These are phyloP conservation scores for Venturia nashicola DNA, from an alignment of 2,329 filamentous ascomycete species.

Conservation along the genomic window DNA sequence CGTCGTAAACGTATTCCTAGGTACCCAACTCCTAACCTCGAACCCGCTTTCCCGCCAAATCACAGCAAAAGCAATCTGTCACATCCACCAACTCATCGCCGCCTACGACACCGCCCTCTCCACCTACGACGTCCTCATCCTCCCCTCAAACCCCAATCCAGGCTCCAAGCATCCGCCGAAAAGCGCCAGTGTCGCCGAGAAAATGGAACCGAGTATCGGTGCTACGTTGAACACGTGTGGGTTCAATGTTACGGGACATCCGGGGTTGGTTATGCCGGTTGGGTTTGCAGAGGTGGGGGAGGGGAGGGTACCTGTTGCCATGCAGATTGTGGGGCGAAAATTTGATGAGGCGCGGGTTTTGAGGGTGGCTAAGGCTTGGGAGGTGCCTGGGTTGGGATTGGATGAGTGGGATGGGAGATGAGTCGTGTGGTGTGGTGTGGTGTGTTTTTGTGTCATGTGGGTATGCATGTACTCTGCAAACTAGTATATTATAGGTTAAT, in stretches of 20 bases:
- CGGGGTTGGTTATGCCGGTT: constrained; percentile 19
- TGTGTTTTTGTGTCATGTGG: no score
- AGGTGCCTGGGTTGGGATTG: constrained; percentile 18
- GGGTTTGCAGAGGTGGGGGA: constrained; percentile 30
- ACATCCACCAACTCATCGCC: constrained; percentile 33
- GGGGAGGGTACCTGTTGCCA: constrained; percentile 24
- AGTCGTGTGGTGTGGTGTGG: no score
- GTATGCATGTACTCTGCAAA: no score
- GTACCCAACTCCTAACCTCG: constrained; percentile 20
- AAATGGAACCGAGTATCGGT: constrained; percentile 21
- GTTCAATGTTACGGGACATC: constrained; percentile 21
- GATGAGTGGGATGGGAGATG: constrained; percentile 15
- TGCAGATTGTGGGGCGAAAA: constrained; percentile 25
- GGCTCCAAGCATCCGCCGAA: constrained; percentile 29
- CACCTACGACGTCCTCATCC: constrained; percentile 36
- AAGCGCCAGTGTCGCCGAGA: constrained; percentile 24
- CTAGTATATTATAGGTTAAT: no score
- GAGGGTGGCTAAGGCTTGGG: constrained; percentile 24
- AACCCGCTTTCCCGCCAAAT: constrained; percentile 21
- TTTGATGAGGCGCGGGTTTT: constrained; percentile 23
- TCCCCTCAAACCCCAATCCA: constrained; percentile 34
- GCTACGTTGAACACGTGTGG: constrained; percentile 20
- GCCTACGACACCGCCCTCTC: constrained; percentile 35
- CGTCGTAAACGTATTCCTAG: constrained; percentile 32
- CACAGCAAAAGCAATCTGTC: constrained; percentile 32